Base-by-base conservation (phyloP, 2,329 filamentous ascomycete genomes). In the Domatiomyces catenatus region DNA sequence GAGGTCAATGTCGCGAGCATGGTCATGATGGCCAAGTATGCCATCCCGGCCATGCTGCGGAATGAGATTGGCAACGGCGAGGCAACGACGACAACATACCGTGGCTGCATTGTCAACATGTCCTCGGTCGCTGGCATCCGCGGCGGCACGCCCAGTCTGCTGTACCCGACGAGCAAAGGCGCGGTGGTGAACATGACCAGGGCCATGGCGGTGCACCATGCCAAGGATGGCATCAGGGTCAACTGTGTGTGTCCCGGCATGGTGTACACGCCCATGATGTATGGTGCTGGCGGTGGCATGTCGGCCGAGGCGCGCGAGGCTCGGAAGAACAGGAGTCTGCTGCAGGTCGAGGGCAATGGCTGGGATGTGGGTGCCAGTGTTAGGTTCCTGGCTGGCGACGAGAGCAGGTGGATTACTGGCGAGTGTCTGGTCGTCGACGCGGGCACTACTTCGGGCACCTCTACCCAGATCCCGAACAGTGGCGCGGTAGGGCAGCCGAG, bases 1-100 rank as follows among this genome's bases (percentile, higher is more conserved):
- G 71, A 79, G 44, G 66, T 82, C 46, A 84, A 84, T 58, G 76
- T 84, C 3, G 72, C 71, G 3, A 79, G 75, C 57, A 83, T 83
- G 79, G 74, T 83, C 26, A 67, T 75, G 50, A 82, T 83, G 77
- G 67, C 69, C 17, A 80, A 81, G 58, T 74, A 76, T 56, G 72
- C 73, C 0, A 73, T 84, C 26, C 80, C 79, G 0, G 73, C 67
- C 2, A 83, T 83, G 79, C 54, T 56, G 20, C 69, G 67, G 50
- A 80, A 81, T 50, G 65, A 70, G 5, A 67, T 39, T 39, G 10
- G 12, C 32, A 24, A 24, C 22, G 6, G 5, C 32, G 12, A 39
- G n/a, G n/a, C 32, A 15, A 39, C 32, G 12, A 15, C 32, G 12
- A 36, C 28, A 8, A 39, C 32, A 15, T 59, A 65, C 49, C 67